Conservation (phyloP, 306 rosid genomes). For the Glycine soja region DNA sequence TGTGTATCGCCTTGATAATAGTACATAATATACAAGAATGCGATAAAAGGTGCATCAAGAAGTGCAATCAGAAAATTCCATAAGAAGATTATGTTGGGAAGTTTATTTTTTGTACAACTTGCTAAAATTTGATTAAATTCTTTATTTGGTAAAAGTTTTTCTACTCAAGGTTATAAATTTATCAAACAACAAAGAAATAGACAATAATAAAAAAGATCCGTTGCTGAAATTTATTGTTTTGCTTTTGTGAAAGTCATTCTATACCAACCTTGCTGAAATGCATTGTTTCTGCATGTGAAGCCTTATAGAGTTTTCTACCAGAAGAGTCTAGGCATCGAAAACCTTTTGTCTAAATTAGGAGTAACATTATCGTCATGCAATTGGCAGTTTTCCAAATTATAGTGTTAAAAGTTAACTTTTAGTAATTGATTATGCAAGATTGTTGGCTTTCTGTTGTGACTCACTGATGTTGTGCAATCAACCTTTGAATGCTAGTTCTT, state of each 20-base stretch:
- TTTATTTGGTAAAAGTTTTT: neutral
- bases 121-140: neutral
- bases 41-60: conserved; percentile 12
- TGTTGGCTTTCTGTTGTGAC: neutral
- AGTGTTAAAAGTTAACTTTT: neutral
- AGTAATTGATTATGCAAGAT: neutral
- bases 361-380: neutral
- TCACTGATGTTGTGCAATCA: neutral
- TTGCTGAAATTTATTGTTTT: neutral
- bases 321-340: neutral
- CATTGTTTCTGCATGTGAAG: neutral
- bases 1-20: neutral
- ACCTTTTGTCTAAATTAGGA: neutral
- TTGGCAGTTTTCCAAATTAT: too few relatives aligned
- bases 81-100: neutral
- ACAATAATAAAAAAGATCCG: neutral
- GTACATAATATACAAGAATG: neutral
- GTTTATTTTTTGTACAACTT: conserved; percentile 3
- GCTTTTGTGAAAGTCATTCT: conserved; percentile 10
- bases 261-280: conserved; percentile 7
- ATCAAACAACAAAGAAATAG: neutral
- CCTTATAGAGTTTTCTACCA: neutral
- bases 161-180: neutral
- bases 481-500: neutral
- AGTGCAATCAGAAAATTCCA: neutral